These are phyloP conservation scores for Citrus sinensis DNA, from an alignment of 345 rosid genomes.

Conservation along the genomic window DNA sequence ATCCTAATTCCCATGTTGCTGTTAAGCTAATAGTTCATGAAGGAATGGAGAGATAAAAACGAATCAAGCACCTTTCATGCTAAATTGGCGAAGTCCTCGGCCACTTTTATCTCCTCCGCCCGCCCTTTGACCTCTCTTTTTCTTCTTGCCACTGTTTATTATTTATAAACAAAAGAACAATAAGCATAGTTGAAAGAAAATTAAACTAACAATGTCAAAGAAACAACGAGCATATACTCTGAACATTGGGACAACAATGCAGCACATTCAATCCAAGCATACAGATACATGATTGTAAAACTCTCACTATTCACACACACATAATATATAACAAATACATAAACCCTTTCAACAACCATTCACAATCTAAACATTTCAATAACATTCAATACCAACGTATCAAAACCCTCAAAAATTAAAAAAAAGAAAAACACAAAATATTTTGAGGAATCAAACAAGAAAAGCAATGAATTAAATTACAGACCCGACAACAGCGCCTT, in stretches of 20 bases:
- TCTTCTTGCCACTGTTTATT: constrained; percentile 69
- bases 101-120: constrained; percentile 91
- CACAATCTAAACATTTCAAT: neutral
- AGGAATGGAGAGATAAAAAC: neutral
- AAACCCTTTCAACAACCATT: neutral
- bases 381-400: neutral
- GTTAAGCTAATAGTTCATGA: neutral
- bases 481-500: constrained; percentile 58
- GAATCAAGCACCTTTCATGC: constrained; percentile 84
- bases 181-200: neutral
- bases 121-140: constrained; percentile 89
- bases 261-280: neutral
- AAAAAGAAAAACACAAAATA: too few relatives aligned
- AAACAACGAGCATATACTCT: neutral
- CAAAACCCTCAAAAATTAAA: constrained; percentile 12
- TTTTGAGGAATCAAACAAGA: neutral
- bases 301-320: neutral
- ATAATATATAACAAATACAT: neutral
- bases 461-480: constrained; percentile 23
- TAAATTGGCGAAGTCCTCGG: constrained; percentile 98
- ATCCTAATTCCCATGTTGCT: neutral
- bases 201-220: neutral
- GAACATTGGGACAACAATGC: neutral
- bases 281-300: neutral
- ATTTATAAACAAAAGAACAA: constrained; percentile 17